These are phyloP conservation scores for Metschnikowia henanensis DNA, from an alignment of 805 yeast genomes.

Conservation along the genomic window DNA sequence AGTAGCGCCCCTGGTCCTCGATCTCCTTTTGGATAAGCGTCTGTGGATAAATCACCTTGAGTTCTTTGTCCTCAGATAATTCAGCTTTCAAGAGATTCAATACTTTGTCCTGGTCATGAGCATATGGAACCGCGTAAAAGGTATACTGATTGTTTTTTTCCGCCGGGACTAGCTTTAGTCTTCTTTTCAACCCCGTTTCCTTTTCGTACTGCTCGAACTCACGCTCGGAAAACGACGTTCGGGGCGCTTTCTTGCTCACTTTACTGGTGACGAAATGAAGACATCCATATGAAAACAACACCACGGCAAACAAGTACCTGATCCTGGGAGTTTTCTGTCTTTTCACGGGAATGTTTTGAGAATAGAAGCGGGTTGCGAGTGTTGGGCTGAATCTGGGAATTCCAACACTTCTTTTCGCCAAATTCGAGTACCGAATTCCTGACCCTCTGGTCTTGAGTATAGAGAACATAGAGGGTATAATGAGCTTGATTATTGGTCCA, in stretches of 20 bases:
- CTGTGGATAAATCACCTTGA: constrained; percentile 52
- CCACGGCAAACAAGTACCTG: constrained; percentile 38
- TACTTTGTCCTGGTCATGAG: constrained; percentile 24
- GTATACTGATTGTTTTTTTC: constrained; percentile 40
- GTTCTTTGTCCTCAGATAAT: constrained; percentile 20
- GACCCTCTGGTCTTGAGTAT: constrained; percentile 1
- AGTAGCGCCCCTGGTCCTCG: constrained; percentile 46
- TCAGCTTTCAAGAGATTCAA: constrained; percentile 15
- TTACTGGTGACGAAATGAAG: constrained; percentile 31
- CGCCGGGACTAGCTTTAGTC: constrained; percentile 41
- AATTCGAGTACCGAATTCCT: not conserved
- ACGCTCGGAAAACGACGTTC: constrained; percentile 46
- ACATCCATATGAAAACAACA: constrained; percentile 32
- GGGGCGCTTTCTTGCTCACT: constrained; percentile 32
- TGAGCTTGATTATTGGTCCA: no score
- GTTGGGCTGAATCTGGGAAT: not conserved
- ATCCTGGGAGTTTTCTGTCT: constrained; percentile 28
- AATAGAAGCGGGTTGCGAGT: constrained; percentile 5
- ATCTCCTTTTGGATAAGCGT: constrained; percentile 48
- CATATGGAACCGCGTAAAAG: constrained; percentile 41
- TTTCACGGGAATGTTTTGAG: constrained; percentile 7
- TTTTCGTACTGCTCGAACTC: constrained; percentile 51
- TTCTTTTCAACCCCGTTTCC: constrained; percentile 52
- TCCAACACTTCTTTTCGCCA: not conserved
- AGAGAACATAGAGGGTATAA: no score